These are phyloP conservation scores for Moelleriella libera DNA, from an alignment of 2,329 filamentous ascomycete genomes.

Conservation along the genomic window DNA sequence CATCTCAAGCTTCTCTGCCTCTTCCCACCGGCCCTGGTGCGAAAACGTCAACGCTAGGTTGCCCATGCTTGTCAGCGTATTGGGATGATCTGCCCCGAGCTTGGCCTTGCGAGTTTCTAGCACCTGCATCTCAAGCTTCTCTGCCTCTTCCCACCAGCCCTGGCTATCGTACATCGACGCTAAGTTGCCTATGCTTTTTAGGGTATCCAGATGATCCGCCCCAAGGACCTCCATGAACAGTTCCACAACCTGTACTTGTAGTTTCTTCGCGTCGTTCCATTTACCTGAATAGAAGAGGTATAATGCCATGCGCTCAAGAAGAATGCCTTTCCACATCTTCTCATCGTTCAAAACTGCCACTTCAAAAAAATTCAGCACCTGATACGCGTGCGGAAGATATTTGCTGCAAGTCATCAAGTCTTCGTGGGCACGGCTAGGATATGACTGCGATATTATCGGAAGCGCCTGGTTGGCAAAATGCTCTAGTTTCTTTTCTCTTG, in stretches of 20 bases:
- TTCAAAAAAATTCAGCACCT: not conserved
- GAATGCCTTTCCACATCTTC: not conserved
- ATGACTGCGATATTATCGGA: not conserved
- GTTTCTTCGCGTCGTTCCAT: not conserved
- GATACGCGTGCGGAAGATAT: not conserved
- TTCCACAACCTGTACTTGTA: not conserved
- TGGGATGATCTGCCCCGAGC: not conserved
- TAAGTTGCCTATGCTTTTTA: not conserved
- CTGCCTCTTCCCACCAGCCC: not conserved
- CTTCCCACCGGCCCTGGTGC: not conserved
- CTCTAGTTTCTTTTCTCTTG: not conserved
- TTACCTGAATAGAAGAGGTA: not conserved
- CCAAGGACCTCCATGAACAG: not conserved
- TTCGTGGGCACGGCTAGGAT: not conserved
- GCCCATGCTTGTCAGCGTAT: not conserved
- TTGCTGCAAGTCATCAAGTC: not conserved
- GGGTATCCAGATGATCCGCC: not conserved
- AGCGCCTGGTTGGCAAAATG: not conserved
- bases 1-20: not conserved
- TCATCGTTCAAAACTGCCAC: not conserved
- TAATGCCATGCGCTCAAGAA: not conserved
- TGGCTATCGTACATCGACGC: not conserved
- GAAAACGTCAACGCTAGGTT: constrained; percentile 1
- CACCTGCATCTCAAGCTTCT: not conserved
- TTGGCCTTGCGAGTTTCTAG: not conserved